Evolutionary conservation across 2,329 filamentous ascomycete genomes (phyloP), one percentile per base, ranked within the genome.

Genomic region (Aspergillus fructus): DNA sequence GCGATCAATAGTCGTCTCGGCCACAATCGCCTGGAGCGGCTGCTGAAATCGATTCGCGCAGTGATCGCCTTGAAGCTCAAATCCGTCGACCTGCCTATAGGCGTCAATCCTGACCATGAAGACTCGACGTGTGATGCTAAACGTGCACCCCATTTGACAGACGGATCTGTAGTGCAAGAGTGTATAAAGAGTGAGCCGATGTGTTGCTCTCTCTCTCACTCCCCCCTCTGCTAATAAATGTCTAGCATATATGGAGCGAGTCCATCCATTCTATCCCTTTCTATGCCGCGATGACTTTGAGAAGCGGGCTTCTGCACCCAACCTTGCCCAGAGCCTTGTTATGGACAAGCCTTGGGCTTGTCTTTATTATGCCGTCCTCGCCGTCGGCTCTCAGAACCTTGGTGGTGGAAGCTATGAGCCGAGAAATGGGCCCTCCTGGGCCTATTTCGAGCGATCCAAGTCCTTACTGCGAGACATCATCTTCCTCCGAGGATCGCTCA

Each of bases 261-360:
- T 75, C 1, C 75, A 78, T 58, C 71, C 71, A 0, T 24, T 76
- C 1, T 75, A 76, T 55, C 75, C 77, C 1, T 78, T 79, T 49
- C 67, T 79, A 2, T 71, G 76, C 48, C 67, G 64, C 24, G 47
- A 59, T 8, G 42, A 56, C 3, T 78, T 79, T 54, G 71, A 77
- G 56, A 49, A 63, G 1, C 66, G 66, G 23, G 69, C 66, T 24
- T 13, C 83, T 81, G 30, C 85, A 73, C 8, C 70, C 23, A 5
- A 80, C 60, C 1, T 81, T 83, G 41, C 84, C 69, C 9, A 78
- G 53, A 0, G 79, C 80, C 60, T 86, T 80, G 40, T 84, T 71
- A 1, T 83, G 63, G 64, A 85, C 79, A 24, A 83, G 64, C 76
- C 78, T 80, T 67, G 72, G 69, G 70, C 67, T 0, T 71, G 72